Evolutionary conservation across 225 moss, liverwort and hornwort genomes (phyloP), one percentile per base, ranked within the genome.

Genomic region (Lunularia cruciata): DNA sequence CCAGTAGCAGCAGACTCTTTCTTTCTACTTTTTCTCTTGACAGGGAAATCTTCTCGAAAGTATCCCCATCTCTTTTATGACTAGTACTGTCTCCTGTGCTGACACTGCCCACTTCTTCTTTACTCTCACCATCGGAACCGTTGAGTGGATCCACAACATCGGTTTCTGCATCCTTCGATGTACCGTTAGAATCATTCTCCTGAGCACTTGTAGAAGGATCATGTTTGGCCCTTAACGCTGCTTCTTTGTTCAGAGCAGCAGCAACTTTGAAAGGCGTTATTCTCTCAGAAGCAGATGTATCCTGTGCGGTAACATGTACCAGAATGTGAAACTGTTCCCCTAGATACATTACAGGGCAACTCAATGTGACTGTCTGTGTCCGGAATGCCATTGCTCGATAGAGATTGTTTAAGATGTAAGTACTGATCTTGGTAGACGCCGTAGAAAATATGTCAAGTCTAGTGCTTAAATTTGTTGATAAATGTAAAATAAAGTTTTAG

Each of bases 321-420:
- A 98, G 70, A 57, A 98, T 78, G 47, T 91, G 93, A 76, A 91
- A 89, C 84, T 93, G 90, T 79, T 98, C 98, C 70, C 98, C 98
- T 98, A 86, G 27, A 56, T 57, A 63, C 72, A 76, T n/a, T 39
- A 27, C 63, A 72, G 16, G n/a, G 33, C n/a, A n/a, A n/a, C n/a
- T n/a, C n/a, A n/a, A n/a, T n/a, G n/a, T n/a, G n/a, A n/a, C n/a
- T n/a, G n/a, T n/a, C n/a, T n/a, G n/a, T n/a, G n/a, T n/a, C n/a
- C n/a, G n/a, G n/a, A n/a, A n/a, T n/a, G n/a, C n/a, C n/a, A n/a
- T n/a, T n/a, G n/a, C n/a, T n/a, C n/a, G n/a, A n/a, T n/a, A n/a
- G n/a, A n/a, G n/a, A n/a, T n/a, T n/a, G n/a, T n/a, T n/a, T n/a
- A n/a, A n/a, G n/a, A n/a, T n/a, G n/a, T n/a, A n/a, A n/a, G n/a